These are phyloP conservation scores for Volvox africanus DNA, from an alignment of 139 green algal species.

Conservation along the genomic window DNA sequence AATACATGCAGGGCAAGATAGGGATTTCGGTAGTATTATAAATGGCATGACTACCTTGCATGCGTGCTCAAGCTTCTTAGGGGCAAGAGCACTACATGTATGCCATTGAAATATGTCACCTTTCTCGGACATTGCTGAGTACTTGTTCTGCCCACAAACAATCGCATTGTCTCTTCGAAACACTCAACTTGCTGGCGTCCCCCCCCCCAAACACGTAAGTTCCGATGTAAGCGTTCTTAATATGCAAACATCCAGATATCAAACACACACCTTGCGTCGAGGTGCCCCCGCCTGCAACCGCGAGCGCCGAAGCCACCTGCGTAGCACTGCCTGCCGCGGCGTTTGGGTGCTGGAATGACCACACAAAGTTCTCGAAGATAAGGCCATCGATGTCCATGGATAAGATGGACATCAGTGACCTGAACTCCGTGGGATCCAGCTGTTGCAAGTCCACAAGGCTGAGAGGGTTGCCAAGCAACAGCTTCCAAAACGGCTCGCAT, in stretches of 20 bases:
- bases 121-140: no score
- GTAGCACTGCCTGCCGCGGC: constrained; percentile 17
- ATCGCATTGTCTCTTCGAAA: no score
- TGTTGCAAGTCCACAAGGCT: constrained; percentile 72
- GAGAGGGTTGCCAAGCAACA: constrained; percentile 71
- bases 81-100: no score
- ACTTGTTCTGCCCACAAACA: no score
- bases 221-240: no score
- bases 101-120: no score
- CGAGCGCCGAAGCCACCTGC: neutral
- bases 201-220: no score
- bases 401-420: constrained; percentile 71
- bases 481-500: constrained; percentile 77
- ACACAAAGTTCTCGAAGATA: constrained; percentile 75
- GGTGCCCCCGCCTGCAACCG: neutral
- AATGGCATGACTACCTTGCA: no score
- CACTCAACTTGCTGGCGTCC: no score
- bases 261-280: neutral
- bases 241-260: no score
- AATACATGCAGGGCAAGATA: neutral
- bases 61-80: no score
- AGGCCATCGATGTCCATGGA: constrained; percentile 76
- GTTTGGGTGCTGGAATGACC: constrained; percentile 68
- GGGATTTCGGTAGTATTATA: no score
- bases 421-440: constrained; percentile 66